Evolutionary conservation across 2,329 filamentous ascomycete genomes (phyloP).

Genomic region (Domatiomyces globalis): DNA sequence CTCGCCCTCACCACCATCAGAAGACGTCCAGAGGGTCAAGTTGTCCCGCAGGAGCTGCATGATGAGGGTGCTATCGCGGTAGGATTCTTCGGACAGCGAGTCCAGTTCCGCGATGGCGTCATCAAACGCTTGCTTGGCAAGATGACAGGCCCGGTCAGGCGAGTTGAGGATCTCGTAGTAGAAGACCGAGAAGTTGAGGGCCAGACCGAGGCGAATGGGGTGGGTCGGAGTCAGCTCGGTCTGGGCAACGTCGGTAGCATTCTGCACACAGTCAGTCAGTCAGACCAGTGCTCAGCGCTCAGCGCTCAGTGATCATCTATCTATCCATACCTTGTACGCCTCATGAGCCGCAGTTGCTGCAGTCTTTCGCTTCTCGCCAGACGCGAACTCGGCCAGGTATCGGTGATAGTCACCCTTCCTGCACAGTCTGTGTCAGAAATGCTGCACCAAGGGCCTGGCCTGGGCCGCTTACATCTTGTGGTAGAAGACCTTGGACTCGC

Average conservation of each 20-base stretch:
- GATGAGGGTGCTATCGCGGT: conserved; percentile 97
- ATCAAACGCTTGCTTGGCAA: conserved; percentile 98
- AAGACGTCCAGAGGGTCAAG: conserved; percentile 94
- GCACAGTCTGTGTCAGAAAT: conserved; percentile 17
- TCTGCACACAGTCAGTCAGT: conserved; percentile 38
- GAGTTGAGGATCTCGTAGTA: conserved; percentile 99
- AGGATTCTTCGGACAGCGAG: conserved; percentile 92
- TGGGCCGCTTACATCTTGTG: conserved; percentile 77
- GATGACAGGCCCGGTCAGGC: conserved; percentile 90
- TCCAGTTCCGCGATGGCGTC: conserved; percentile 98
- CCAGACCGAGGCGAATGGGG: conserved; percentile 93
- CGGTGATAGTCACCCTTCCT: conserved; percentile 98
- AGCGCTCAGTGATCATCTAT: neutral
- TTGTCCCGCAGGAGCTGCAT: conserved; percentile 99
- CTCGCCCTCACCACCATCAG: conserved; percentile 70
- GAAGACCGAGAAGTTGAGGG: conserved; percentile 98
- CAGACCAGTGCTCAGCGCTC: neutral
- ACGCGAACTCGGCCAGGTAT: conserved; percentile 86
- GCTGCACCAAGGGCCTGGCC: neutral
- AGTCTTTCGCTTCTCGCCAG: conserved; percentile 80
- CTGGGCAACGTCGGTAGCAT: conserved; percentile 94
- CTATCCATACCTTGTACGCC: conserved; percentile 73
- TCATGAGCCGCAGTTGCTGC: conserved; percentile 78
- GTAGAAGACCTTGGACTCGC: conserved; percentile 99
- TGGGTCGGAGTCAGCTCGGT: conserved; percentile 94